Evolutionary conservation across 192 early-diverging fungal species (phyloP).

Genomic region (Dissophora ornata): DNA sequence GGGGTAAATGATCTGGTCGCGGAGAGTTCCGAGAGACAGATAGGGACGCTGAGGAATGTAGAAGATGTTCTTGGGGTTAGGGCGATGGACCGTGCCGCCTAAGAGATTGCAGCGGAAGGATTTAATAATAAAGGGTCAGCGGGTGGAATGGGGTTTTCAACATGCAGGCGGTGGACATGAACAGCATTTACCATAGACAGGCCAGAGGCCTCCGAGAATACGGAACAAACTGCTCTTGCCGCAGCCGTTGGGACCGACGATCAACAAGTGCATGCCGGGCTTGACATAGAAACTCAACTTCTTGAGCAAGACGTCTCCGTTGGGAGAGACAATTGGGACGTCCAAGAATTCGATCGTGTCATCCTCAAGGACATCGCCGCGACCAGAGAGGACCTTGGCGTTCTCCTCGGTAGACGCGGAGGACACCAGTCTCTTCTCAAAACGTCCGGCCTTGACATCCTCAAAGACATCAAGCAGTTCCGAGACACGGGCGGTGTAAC

Average conservation of each 20-base stretch:
- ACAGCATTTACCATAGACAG: slow-evolving; percentile 88
- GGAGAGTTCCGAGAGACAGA: slow-evolving; percentile 90
- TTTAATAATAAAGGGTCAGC: neutral
- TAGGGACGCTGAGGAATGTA: slow-evolving; percentile 99
- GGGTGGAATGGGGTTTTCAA: too few relatives aligned
- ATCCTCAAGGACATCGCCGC: slow-evolving; percentile 76
- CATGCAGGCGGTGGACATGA: too few relatives aligned
- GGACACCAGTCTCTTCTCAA: slow-evolving; percentile 76
- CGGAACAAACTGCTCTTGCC: slow-evolving; percentile 96
- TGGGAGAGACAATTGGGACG: slow-evolving; percentile 95
- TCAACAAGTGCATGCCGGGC: slow-evolving; percentile 91
- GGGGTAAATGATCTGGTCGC: slow-evolving; percentile 99
- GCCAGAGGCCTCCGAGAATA: slow-evolving; percentile 96
- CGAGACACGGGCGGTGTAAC: slow-evolving; percentile 90
- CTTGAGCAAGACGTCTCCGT: slow-evolving; percentile 92
- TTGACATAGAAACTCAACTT: slow-evolving; percentile 88
- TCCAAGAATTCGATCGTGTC: slow-evolving; percentile 89
- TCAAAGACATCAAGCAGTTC: slow-evolving; percentile 89
- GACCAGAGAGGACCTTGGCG: slow-evolving; percentile 66
- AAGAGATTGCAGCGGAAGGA: neutral
- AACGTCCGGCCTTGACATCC: slow-evolving; percentile 85
- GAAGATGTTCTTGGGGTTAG: slow-evolving; percentile 88
- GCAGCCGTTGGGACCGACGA: slow-evolving; percentile 95
- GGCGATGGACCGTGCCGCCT: slow-evolving; percentile 79
- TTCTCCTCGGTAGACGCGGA: slow-evolving; percentile 65